Conservation (phyloP, 1,284 basidiomycete genomes). For the Tranzscheliella williamsii region DNA sequence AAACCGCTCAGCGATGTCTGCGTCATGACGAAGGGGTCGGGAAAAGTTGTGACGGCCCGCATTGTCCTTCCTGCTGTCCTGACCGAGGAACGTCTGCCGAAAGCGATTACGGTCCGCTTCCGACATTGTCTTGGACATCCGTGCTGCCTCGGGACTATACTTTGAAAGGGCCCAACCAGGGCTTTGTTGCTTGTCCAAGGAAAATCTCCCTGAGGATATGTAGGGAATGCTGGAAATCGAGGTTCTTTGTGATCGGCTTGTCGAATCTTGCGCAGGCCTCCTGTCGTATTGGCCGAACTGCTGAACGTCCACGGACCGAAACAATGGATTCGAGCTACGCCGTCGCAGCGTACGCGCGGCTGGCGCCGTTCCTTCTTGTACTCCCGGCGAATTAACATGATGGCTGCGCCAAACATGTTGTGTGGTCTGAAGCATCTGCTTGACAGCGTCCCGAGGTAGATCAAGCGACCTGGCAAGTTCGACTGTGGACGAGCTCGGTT, state of each 20-base stretch:
- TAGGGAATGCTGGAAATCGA: conserved; percentile 17
- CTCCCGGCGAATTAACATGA: conserved; percentile 6
- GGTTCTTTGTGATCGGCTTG: conserved; percentile 7
- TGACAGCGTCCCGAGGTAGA: conserved; percentile 27
- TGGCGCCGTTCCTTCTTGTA: no score
- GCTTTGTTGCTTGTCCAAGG: conserved; percentile 12
- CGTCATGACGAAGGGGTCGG: conserved; percentile 15
- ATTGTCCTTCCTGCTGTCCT: conserved; percentile 7
- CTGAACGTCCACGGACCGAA: no score
- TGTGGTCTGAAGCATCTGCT: conserved; percentile 37
- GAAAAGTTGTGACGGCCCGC: conserved; percentile 19
- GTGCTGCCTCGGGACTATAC: not conserved
- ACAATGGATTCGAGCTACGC: no score
- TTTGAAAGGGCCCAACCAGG: conserved; percentile 18
- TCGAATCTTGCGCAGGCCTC: no score
- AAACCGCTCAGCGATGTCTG: not conserved
- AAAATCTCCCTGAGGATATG: conserved; percentile 13
- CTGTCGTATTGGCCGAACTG: no score
- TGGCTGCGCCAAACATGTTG: conserved; percentile 34
- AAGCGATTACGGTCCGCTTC: not conserved
- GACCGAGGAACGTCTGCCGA: conserved; percentile 16
- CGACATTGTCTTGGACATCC: not conserved
- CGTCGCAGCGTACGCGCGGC: not conserved
- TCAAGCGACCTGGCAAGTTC: conserved; percentile 32
- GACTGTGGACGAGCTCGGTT: conserved; percentile 11